These are phyloP conservation scores for Penicillium daleae DNA, from an alignment of 495 filamentous ascomycete genomes.

Conservation along the genomic window DNA sequence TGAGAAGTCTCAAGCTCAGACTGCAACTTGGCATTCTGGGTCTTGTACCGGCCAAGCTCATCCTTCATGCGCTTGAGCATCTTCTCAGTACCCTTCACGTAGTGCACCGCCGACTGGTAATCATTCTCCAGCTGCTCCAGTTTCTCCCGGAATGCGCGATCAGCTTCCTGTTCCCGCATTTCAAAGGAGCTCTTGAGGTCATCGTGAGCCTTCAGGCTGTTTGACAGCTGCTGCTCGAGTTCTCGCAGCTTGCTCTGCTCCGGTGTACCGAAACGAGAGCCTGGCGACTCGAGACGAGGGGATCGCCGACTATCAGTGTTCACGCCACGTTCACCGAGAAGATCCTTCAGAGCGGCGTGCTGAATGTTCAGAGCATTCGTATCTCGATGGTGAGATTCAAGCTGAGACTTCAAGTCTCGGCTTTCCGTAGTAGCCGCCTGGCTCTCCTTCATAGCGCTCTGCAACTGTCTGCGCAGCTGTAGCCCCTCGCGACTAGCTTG, in stretches of 20 bases:
- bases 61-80: slow-evolving; percentile 99
- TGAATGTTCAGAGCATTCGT: slow-evolving; percentile 89
- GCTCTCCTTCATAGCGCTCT: slow-evolving; percentile 76
- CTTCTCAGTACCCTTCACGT: slow-evolving; percentile 98
- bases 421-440: slow-evolving; percentile 76
- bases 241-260: slow-evolving; percentile 83
- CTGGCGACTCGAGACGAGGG: slow-evolving; percentile 64
- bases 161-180: slow-evolving; percentile 78
- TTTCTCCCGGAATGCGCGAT: slow-evolving; percentile 85
- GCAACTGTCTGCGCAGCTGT: slow-evolving; percentile 84
- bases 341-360: slow-evolving; percentile 86
- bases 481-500: slow-evolving; percentile 93
- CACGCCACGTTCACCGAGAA: slow-evolving; percentile 84
- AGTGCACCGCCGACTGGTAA: slow-evolving; percentile 99
- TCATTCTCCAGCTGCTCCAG: slow-evolving; percentile 91
- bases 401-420: slow-evolving; percentile 73
- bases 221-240: slow-evolving; percentile 85
- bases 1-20: slow-evolving; percentile 68
- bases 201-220: slow-evolving; percentile 77
- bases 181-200: slow-evolving; percentile 78
- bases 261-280: slow-evolving; percentile 76
- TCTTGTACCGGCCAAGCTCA: slow-evolving; percentile 85
- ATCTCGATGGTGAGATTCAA: slow-evolving; percentile 84
- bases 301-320: slow-evolving; percentile 62
- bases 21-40: slow-evolving; percentile 80